Conservation (phyloP, 805 yeast genomes). For the Candida nonsorbophila region DNA sequence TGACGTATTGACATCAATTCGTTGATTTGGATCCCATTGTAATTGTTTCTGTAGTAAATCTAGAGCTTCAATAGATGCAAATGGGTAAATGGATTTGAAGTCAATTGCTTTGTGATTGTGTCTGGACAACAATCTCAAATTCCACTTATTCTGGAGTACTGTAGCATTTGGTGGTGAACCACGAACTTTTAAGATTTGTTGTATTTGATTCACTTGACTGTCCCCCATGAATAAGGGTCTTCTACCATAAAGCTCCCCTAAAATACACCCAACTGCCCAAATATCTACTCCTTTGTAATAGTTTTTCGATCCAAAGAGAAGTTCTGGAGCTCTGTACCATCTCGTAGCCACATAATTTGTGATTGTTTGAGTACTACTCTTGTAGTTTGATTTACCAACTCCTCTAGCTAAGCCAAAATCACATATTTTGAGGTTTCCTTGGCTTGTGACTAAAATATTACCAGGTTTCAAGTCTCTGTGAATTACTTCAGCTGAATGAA, state of each 20-base stretch:
- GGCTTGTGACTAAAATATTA: constrained; percentile 68
- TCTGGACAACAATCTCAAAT: constrained; percentile 20
- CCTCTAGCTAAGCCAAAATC: constrained; percentile 94
- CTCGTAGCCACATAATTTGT: constrained; percentile 90
- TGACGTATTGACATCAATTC: constrained; percentile 54
- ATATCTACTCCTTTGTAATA: constrained; percentile 74
- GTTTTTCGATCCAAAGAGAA: constrained; percentile 53
- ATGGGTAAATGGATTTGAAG: constrained; percentile 60
- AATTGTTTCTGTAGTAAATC: constrained; percentile 52
- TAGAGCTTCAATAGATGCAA: constrained; percentile 47
- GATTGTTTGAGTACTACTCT: constrained; percentile 22
- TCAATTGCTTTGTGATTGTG: constrained; percentile 31
- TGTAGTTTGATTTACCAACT: constrained; percentile 28
- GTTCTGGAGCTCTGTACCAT: constrained; percentile 95
- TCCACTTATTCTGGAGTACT: constrained; percentile 27
- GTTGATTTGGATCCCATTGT: constrained; percentile 55
- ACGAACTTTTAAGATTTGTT: constrained; percentile 59
- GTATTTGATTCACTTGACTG: constrained; percentile 65
- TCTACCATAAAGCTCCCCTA: constrained; percentile 80
- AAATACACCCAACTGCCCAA: constrained; percentile 92
- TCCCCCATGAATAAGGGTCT: constrained; percentile 76
- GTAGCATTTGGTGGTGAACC: constrained; percentile 62
- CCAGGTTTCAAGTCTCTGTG: constrained; percentile 94
- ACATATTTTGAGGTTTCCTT: constrained; percentile 78
- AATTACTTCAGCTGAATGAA: constrained; percentile 87